Conservation (phyloP, 2,329 filamentous ascomycete genomes). For the Westerdykella sp. region DNA sequence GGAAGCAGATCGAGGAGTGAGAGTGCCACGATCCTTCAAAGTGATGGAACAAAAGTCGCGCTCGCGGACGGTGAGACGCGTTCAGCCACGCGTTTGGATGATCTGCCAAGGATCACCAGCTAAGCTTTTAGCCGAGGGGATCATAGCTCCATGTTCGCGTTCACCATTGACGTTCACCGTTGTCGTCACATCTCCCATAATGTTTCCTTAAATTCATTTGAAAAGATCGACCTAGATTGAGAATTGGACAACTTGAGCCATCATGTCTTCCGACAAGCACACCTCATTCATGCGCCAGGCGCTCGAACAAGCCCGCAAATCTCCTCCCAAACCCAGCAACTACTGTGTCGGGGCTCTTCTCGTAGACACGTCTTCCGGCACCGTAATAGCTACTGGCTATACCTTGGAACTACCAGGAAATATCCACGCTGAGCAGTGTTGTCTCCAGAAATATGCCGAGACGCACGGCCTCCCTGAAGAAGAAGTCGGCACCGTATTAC, state of each 20-base stretch:
- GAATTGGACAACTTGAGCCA: too few species aligned
- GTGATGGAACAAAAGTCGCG: too few species aligned
- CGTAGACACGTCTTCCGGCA: constrained; percentile 52
- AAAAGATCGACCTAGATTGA: too few species aligned
- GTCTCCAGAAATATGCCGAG: constrained; percentile 63
- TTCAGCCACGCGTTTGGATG: too few species aligned
- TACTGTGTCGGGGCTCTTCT: constrained; percentile 94
- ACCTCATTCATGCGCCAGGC: constrained; percentile 60
- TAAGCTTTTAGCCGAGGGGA: neutral
- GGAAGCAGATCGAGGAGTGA: neutral
- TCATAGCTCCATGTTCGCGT: too few species aligned
- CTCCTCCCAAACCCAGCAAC: constrained; percentile 81
- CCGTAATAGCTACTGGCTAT: constrained; percentile 73
- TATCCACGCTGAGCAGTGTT: constrained; percentile 94
- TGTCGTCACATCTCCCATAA: too few species aligned
- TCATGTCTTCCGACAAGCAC: constrained; percentile 20
- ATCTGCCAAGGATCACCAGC: too few species aligned
- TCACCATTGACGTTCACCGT: too few species aligned
- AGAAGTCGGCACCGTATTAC: constrained; percentile 47
- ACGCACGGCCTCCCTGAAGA: constrained; percentile 45
- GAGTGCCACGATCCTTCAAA: too few species aligned
- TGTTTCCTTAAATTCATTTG: too few species aligned
- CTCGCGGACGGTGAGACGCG: too few species aligned
- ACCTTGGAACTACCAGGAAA: constrained; percentile 88
- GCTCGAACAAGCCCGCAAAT: constrained; percentile 68